Evolutionary conservation across 1,284 basidiomycete genomes (phyloP), one percentile per base, ranked within the genome.

Genomic region (Moesziomyces aphidis): DNA sequence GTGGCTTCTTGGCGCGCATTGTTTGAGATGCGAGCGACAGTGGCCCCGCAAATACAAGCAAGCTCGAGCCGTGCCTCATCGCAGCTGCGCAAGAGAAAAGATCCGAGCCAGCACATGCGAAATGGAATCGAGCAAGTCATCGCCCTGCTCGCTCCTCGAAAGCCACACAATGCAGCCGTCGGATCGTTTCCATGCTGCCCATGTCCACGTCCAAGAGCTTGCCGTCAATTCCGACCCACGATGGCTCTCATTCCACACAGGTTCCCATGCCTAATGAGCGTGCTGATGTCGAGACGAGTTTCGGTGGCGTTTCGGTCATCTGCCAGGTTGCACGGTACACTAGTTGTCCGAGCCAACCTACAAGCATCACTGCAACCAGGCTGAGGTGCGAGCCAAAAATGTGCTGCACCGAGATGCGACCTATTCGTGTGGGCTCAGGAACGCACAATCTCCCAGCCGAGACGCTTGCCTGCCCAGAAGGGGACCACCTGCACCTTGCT

Each of bases 381-480:
- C 23, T 23, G 52, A 21, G 17, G 8, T 17, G 45, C 54, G 49
- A 50, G 19, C 31, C 36, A n/a, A 50, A 28, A 51, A 6, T 22
- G 22, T 36, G 36, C 13, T 11, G 36, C 36, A 17, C 36, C 11
- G 36, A 17, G 22, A 15, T 56, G 23, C 26, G 5, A 34, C 31
- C 31, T 34, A 2, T 34, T 13, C 13, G 31, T 13, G 5, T 11
- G 31, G 3, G 11, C 13, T 60, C 24, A 69, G 4, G 60, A 50
- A 45, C 51, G 58, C 39, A 70, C 88, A 76, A 97, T 91, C 86
- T 91, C 89, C 96, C 95, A 99, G 19, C 87, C 87, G 34, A 99
- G 86, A 71, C 89, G 86, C 85, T 91, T 92, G 23, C 95, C 96
- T 3, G 93, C 91, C 92, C 93, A 94, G 87, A 99, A 99, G 3